A percentile compares a stretch with the other conserved stretches of the same genome.
Conservation (phyloP, 2,329 filamentous ascomycete species). For the Simplicillium sp. region DNA sequence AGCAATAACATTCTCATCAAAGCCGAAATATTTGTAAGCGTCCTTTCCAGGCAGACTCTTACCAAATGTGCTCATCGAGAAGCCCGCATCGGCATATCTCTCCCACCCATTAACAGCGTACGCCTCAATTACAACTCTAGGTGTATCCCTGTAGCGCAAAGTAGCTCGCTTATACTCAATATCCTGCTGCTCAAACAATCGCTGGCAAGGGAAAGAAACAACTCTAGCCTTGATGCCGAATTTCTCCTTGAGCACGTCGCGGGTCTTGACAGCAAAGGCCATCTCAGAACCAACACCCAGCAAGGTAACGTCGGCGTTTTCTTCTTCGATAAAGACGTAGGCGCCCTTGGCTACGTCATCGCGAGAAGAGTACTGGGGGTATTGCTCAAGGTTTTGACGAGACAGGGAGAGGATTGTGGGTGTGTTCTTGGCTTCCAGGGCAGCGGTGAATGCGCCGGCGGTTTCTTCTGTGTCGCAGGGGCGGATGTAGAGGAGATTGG, state of each 20-base stretch:
- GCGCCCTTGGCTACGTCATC: conserved; percentile 32
- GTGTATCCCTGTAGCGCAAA: conserved; percentile 30
- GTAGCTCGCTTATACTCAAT: conserved; percentile 34
- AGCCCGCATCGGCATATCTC: conserved; percentile 47
- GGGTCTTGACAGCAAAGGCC: conserved; percentile 21
- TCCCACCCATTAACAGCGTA: conserved; percentile 51
- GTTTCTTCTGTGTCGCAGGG: conserved; percentile 50
- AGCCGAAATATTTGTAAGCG: conserved; percentile 47
- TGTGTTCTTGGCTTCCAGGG: conserved; percentile 28
- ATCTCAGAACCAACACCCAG: conserved; percentile 29
- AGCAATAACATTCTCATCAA: conserved; percentile 33
- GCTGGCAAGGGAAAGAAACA: conserved; percentile 34
- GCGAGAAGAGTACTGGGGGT: conserved; percentile 25
- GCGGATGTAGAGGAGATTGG: conserved; percentile 50
- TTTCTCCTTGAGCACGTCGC: conserved; percentile 25
- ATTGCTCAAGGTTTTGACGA: conserved; percentile 31
- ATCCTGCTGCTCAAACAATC: conserved; percentile 31
- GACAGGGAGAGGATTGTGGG: conserved; percentile 39
- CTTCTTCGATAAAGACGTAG: conserved; percentile 33
- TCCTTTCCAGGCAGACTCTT: conserved; percentile 44
- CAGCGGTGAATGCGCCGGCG: conserved; percentile 41
- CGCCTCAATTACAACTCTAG: conserved; percentile 50
- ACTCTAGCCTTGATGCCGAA: conserved; percentile 27
- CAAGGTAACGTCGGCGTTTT: conserved; percentile 32
- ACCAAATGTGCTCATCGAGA: conserved; percentile 43